Evolutionary conservation across 179 eudicot genomes (phyloP).

Genomic region (Silene coronaria): DNA sequence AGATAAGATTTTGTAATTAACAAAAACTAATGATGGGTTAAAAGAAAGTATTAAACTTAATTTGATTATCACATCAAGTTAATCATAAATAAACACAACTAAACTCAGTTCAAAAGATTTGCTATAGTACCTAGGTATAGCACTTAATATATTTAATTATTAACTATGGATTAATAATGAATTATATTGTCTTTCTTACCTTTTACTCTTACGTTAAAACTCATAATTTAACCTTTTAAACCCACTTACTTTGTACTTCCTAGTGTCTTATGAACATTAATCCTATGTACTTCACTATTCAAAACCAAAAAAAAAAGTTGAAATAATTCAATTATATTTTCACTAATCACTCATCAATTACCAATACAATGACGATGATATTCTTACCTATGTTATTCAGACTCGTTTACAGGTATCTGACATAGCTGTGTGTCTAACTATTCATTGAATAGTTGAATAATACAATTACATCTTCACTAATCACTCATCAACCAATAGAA

Average conservation of each 20-base stretch:
- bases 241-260: slow-evolving; percentile 10
- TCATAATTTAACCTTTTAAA: background rate
- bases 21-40: background rate
- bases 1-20: background rate
- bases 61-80: background rate
- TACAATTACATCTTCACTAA: too few species aligned
- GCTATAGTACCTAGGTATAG: background rate
- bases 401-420: too few species aligned
- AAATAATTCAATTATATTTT: background rate
- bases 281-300: slow-evolving; percentile 3
- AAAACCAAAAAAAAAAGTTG: background rate
- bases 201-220: slow-evolving; percentile 16
- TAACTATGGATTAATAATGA: too few species aligned
- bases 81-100: background rate
- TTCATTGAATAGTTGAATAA: too few species aligned
- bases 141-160: background rate
- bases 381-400: too few species aligned
- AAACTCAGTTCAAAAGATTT: background rate
- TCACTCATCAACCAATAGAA: too few species aligned
- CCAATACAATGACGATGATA: background rate
- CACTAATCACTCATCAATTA: background rate
- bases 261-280: background rate
- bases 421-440: too few species aligned
- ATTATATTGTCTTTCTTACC: slow-evolving; percentile 1
- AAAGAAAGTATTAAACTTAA: slow-evolving; percentile 1